Evolutionary conservation across 345 rosid genomes (phyloP).

Genomic region (Eucalyptus regnans): DNA sequence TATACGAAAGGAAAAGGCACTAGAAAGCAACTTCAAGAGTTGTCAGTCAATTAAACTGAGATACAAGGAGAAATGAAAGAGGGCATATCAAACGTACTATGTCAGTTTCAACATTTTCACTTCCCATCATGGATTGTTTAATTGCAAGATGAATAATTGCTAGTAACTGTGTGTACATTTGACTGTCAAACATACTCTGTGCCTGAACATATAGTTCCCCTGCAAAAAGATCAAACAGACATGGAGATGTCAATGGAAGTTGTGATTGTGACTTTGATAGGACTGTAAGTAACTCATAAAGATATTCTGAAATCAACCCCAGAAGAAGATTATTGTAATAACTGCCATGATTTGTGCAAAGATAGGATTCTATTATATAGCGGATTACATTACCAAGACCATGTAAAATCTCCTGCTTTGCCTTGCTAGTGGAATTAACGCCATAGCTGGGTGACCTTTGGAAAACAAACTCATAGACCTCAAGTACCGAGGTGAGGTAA

Average conservation of each 20-base stretch:
- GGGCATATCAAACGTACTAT: constrained; percentile 33
- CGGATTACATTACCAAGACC: constrained; percentile 57
- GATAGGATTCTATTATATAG: background rate
- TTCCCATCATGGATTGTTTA: constrained; percentile 36
- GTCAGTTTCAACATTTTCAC: constrained; percentile 65
- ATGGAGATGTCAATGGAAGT: background rate
- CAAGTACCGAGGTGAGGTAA: constrained; percentile 73
- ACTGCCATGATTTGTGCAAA: background rate
- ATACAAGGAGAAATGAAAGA: background rate
- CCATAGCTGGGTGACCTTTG: constrained; percentile 56
- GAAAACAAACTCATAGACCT: constrained; percentile 70
- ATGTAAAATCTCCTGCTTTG: constrained; percentile 86
- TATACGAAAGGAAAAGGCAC: background rate
- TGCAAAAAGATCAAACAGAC: constrained; percentile 16
- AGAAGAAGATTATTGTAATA: background rate
- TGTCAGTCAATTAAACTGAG: background rate
- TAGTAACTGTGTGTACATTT: constrained; percentile 67
- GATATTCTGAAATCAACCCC: background rate
- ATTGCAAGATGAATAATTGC: constrained; percentile 57
- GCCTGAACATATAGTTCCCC: constrained; percentile 91
- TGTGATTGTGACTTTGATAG: background rate
- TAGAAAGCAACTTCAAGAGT: background rate
- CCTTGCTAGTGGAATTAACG: constrained; percentile 48
- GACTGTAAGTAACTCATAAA: background rate
- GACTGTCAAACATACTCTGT: constrained; percentile 69